Conservation (phyloP, 441 rosid genomes). For the Euphorbia schlechtendalii region DNA sequence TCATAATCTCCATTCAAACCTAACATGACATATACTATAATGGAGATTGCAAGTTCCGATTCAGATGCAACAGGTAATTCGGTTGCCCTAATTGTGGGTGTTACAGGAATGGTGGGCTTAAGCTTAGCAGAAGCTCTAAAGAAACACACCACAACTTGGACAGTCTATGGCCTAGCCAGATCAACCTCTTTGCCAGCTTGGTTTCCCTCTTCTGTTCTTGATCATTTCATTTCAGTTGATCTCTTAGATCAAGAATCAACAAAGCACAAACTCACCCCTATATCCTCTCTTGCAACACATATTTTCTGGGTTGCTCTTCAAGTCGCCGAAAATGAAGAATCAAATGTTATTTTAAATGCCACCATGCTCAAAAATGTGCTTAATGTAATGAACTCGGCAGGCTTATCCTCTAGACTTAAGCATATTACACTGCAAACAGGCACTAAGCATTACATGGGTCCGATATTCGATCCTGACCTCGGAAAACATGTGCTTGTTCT, state of each 20-base stretch:
- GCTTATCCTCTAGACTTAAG: slow-evolving; percentile 13
- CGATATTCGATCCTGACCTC: slow-evolving; percentile 15
- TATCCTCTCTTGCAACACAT: slow-evolving; percentile 27
- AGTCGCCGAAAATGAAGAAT: slow-evolving; percentile 21
- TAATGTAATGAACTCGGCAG: slow-evolving; percentile 11
- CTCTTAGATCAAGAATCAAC: slow-evolving; percentile 21
- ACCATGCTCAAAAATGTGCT: slow-evolving; percentile 31
- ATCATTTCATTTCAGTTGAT: slow-evolving; percentile 26
- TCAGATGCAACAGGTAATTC: too few species aligned
- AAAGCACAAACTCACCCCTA: slow-evolving; percentile 13
- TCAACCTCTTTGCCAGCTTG: slow-evolving; percentile 24
- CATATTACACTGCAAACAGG: slow-evolving; percentile 33
- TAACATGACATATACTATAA: neutral
- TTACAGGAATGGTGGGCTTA: slow-evolving; percentile 1
- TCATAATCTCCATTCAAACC: neutral
- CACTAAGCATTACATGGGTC: slow-evolving; percentile 35
- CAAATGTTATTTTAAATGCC: slow-evolving; percentile 19
- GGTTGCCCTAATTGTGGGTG: neutral
- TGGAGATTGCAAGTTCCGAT: neutral
- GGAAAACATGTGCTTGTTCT: slow-evolving; percentile 7
- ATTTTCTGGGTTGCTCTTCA: slow-evolving; percentile 41
- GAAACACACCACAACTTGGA: slow-evolving; percentile 15
- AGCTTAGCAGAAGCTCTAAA: slow-evolving; percentile 10
- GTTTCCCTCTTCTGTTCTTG: slow-evolving; percentile 30
- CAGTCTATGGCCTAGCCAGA: slow-evolving; percentile 29